A percentile compares a stretch with the other conserved stretches of the same genome.
These are phyloP conservation scores for Myriosclerotinia scirpicola DNA, from an alignment of 2,329 filamentous ascomycete genomes.

Conservation along the genomic window DNA sequence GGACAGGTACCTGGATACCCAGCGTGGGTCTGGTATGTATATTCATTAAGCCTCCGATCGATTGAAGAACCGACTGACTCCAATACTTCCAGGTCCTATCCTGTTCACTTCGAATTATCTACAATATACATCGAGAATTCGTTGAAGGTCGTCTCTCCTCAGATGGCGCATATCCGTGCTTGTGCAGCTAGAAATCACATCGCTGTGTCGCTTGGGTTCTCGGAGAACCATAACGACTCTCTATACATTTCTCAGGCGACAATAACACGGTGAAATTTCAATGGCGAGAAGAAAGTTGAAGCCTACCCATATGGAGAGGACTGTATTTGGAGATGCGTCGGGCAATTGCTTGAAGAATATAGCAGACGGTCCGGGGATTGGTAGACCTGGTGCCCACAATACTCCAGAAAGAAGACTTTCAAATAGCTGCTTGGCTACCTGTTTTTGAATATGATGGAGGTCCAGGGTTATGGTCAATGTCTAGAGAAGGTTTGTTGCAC, in stretches of 20 bases:
- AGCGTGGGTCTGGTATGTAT: constrained; percentile 15
- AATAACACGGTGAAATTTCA: constrained; percentile 48
- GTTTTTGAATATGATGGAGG: constrained; percentile 51
- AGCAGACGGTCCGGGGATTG: constrained; percentile 48
- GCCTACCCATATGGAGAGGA: constrained; percentile 47
- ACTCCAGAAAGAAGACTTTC: constrained; percentile 51
- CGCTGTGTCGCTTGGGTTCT: constrained; percentile 49
- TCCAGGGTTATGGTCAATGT: constrained; percentile 30
- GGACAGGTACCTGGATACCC: constrained; percentile 33
- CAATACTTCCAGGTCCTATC: not conserved
- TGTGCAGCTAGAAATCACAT: constrained; percentile 49
- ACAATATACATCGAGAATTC: constrained; percentile 33
- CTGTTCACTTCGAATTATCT: constrained; percentile 3
- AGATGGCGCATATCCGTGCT: constrained; percentile 47
- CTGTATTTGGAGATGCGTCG: constrained; percentile 55
- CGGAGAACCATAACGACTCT: constrained; percentile 46
- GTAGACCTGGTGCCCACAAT: constrained; percentile 50
- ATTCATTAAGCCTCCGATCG: not conserved
- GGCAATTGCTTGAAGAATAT: constrained; percentile 55
- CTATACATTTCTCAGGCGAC: constrained; percentile 51
- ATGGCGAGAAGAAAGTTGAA: constrained; percentile 49
- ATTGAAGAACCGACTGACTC: not conserved
- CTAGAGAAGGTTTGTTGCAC: constrained; percentile 33
- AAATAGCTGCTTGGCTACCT: constrained; percentile 56
- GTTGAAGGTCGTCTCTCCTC: constrained; percentile 42